Evolutionary conservation across 169 alveolate genomes (phyloP).

Genomic region (Plasmodium vinckei): DNA sequence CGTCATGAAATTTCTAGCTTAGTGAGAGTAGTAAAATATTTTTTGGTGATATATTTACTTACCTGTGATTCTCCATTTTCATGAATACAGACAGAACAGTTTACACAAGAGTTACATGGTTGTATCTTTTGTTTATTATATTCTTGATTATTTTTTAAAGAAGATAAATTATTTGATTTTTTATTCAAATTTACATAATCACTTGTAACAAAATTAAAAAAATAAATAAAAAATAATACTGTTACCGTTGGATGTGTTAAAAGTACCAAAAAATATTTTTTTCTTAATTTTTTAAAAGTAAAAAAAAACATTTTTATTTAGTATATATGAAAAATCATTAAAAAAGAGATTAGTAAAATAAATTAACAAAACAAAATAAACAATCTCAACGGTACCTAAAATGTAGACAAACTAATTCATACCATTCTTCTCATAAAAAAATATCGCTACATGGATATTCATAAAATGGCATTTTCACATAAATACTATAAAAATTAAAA

Average conservation of each 20-base stretch:
- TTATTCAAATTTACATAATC: neutral
- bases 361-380: no score
- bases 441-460: no score
- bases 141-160: slow-evolving; percentile 1
- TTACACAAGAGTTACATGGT: slow-evolving; percentile 21
- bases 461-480: no score
- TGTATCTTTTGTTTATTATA: slow-evolving; percentile 9
- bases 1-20: no score
- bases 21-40: no score
- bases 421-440: no score
- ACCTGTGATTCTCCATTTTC: slow-evolving; percentile 51
- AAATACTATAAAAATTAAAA: no score
- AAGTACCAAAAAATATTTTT: neutral
- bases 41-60: neutral
- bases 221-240: slow-evolving; percentile 12
- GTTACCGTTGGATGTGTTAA: slow-evolving; percentile 15
- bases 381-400: no score
- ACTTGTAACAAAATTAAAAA: slow-evolving; percentile 10
- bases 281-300: slow-evolving; percentile 27
- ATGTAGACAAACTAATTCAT: no score
- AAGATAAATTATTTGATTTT: neutral
- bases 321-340: neutral
- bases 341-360: neutral
- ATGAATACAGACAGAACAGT: slow-evolving; percentile 45
- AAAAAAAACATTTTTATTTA: slow-evolving; percentile 23